Evolutionary conservation across 257 asterid genomes (phyloP), one percentile per base, ranked within the genome.

Genomic region (Plantago ovata): DNA sequence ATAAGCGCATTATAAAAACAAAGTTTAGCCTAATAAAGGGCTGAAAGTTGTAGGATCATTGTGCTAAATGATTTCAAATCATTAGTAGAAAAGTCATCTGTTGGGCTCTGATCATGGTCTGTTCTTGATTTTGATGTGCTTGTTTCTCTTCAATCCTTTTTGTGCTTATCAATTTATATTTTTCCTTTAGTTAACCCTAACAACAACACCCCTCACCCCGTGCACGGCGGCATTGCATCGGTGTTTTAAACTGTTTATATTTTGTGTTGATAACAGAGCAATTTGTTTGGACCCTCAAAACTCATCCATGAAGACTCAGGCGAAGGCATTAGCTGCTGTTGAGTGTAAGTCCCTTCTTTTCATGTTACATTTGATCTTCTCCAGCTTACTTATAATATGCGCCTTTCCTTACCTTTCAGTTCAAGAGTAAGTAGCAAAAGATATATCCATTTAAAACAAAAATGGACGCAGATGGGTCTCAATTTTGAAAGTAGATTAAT

Each of bases 211-310:
- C n/a, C n/a, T n/a, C n/a, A n/a, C n/a, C n/a, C n/a, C n/a, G n/a
- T n/a, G n/a, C n/a, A n/a, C n/a, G n/a, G n/a, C n/a, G n/a, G n/a
- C n/a, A n/a, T n/a, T n/a, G n/a, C n/a, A n/a, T n/a, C n/a, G n/a
- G n/a, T n/a, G n/a, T n/a, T n/a, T n/a, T n/a, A n/a, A n/a, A n/a
- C n/a, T n/a, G n/a, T 58, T 67, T 53, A 62, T 64, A 55, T 77
- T 53, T 48, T 54, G 61, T 79, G 74, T 54, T 80, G 72, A 72
- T 53, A 57, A 69, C 96, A 89, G 99, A 74, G 83, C 99, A 69
- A 93, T 89, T 75, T 79, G 89, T 36, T 78, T 93, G 69, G 99
- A 89, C 66, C 91, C 67, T 65, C 89, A 74, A 63, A 89, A 76
- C 65, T 79, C 97, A 51, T 68, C 89, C 57, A 81, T 70, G 94